Percentiles rank a stretch among this genome's conserved stretches.
phyloP scores from a whole-genome alignment of 2,329 filamentous ascomycete species.

The Sporothrix protearum region DNA sequence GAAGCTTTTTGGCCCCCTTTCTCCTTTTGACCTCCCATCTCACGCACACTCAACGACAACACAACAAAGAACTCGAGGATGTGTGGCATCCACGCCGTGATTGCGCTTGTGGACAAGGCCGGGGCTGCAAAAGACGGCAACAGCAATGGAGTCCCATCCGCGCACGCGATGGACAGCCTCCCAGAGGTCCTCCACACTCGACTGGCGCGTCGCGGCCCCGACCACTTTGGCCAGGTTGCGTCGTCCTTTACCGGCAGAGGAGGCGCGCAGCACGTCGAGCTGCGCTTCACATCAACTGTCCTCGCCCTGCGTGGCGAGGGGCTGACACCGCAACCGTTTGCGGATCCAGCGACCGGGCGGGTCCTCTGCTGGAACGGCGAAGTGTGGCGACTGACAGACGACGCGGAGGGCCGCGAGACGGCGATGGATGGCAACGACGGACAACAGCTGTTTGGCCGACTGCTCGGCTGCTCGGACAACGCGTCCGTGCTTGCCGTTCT shows the following conservation, averaged over 20 bases:
- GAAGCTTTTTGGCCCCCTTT: not conserved
- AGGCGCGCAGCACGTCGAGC: constrained; percentile 33
- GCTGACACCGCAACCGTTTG: constrained; percentile 69
- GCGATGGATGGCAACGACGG: constrained; percentile 66
- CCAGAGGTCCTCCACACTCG: constrained; percentile 42
- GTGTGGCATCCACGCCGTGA: constrained; percentile 59
- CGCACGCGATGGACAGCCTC: constrained; percentile 26
- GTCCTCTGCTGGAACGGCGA: constrained; percentile 97
- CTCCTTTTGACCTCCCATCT: not conserved
- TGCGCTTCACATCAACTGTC: constrained; percentile 77
- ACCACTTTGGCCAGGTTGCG: constrained; percentile 50
- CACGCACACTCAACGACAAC: not conserved
- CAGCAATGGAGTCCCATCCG: constrained; percentile 27
- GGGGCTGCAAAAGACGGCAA: not conserved
- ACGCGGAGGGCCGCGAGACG: constrained; percentile 41
- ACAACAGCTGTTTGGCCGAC: constrained; percentile 59
- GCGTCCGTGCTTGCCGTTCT: constrained; percentile 45
- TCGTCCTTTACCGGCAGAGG: constrained; percentile 26
- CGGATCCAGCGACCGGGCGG: constrained; percentile 53
- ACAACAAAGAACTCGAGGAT: constrained; percentile 37
- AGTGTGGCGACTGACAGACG: constrained; percentile 69
- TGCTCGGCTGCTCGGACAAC: constrained; percentile 45
- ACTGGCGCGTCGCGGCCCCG: constrained; percentile 57
- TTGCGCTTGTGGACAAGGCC: constrained; percentile 38
- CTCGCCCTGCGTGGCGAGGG: constrained; percentile 79